Percentiles rank a stretch among this genome's conserved stretches.
Evolutionary conservation across 2,329 filamentous ascomycete genomes (phyloP).

Genomic region (Bipolaris sorokiniana): DNA sequence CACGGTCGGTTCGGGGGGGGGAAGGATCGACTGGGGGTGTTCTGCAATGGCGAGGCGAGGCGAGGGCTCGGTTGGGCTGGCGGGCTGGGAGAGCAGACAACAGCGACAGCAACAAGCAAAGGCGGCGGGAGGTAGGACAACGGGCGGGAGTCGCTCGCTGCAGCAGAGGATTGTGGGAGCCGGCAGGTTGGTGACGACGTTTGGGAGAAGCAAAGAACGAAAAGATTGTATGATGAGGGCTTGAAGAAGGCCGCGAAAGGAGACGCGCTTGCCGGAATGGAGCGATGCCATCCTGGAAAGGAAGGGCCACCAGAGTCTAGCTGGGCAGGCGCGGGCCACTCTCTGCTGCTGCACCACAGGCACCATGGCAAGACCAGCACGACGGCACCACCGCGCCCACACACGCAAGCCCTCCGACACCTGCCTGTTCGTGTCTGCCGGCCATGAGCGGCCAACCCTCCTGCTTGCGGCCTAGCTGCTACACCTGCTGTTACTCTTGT

Average conservation of each 20-base stretch:
- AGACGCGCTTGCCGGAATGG: conserved; percentile 27
- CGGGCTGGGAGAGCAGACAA: conserved; percentile 21
- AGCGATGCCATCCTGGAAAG: conserved; percentile 21
- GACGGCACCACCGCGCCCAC: too few species aligned
- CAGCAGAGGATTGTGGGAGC: conserved; percentile 29
- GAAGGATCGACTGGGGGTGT: conserved; percentile 24
- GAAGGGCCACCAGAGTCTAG: conserved; percentile 26
- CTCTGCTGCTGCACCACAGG: conserved; percentile 21
- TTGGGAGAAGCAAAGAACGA: conserved; percentile 23
- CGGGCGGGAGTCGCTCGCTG: conserved; percentile 29
- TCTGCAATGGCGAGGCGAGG: not conserved
- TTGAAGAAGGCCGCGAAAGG: conserved; percentile 31
- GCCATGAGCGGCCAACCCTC: not conserved
- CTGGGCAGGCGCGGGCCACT: conserved; percentile 21
- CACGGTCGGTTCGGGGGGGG: conserved; percentile 33
- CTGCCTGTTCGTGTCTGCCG: conserved; percentile 14
- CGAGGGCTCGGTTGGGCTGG: conserved; percentile 11
- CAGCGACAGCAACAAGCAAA: conserved; percentile 34
- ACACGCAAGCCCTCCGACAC: conserved; percentile 18
- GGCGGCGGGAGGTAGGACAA: conserved; percentile 3
- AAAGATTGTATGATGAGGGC: conserved; percentile 15
- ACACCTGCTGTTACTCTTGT: too few species aligned
- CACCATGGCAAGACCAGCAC: not conserved
- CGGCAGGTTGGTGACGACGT: conserved; percentile 19
- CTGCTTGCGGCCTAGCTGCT: too few species aligned